phyloP scores from a whole-genome alignment of 306 rosid species.

The Casuarina cunninghamiana region DNA sequence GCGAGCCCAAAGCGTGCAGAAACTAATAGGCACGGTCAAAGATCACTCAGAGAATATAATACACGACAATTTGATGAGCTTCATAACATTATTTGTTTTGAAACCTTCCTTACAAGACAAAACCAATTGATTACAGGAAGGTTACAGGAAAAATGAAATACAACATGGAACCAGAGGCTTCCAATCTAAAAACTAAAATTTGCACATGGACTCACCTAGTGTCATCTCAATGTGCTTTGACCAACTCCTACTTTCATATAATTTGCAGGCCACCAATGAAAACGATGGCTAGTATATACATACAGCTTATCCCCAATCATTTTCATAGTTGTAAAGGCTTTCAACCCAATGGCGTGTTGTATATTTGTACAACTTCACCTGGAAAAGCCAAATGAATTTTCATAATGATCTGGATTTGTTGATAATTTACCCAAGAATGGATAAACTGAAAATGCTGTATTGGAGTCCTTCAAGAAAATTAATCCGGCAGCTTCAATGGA shows the following conservation, averaged over 20 bases:
- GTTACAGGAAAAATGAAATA: slow-evolving; percentile 20
- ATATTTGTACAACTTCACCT: slow-evolving; percentile 85
- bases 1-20: neutral
- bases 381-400: slow-evolving; percentile 64
- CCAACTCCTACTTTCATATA: slow-evolving; percentile 29
- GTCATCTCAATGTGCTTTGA: slow-evolving; percentile 63
- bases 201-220: slow-evolving; percentile 68
- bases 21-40: neutral
- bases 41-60: neutral
- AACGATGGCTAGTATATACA: slow-evolving; percentile 35
- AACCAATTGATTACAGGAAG: slow-evolving; percentile 35
- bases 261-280: slow-evolving; percentile 39
- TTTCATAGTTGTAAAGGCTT: slow-evolving; percentile 47
- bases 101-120: slow-evolving; percentile 29
- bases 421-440: slow-evolving; percentile 29
- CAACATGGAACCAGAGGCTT: slow-evolving; percentile 58
- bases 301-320: slow-evolving; percentile 44
- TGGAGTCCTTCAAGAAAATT: slow-evolving; percentile 17
- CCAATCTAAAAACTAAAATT: slow-evolving; percentile 32
- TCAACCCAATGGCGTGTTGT: slow-evolving; percentile 76
- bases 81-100: slow-evolving; percentile 30
- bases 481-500: slow-evolving; percentile 28
- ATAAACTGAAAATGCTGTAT: slow-evolving; percentile 17
- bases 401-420: slow-evolving; percentile 34
- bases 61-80: slow-evolving; percentile 17